Evolutionary conservation across 257 asterid genomes (phyloP), one percentile per base, ranked within the genome.

Genomic region (Solanum chmielewskii): DNA sequence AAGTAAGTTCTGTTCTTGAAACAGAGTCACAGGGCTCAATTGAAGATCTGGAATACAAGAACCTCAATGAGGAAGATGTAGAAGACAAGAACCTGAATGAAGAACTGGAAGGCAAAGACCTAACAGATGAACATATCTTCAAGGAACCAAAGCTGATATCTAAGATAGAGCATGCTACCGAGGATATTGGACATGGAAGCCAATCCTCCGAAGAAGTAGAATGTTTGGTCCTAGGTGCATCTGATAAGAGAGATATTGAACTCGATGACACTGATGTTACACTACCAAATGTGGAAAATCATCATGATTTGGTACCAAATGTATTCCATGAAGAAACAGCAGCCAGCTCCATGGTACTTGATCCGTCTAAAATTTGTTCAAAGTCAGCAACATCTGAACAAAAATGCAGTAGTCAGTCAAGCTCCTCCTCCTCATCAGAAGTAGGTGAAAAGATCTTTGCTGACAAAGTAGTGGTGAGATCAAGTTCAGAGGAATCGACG

Each of bases 1-100:
- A 95, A 89, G 94, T 87, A 85, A 93, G 96, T 89, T 95, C 96
- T 88, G 89, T 89, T 90, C 96, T 92, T 87, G 98, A 93, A 87
- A 91, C 95, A 6, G 98, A 93, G 73, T 95, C 99, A n/a, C 78
- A 91, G 64, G 91, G 88, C 82, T 95, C 96, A 56, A 92, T 87
- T 83, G 98, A 89, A 76, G 97, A 93, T 87, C 86, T 86, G 71
- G 98, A 92, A 78, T 92, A 88, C 25, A 88, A 70, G 83, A 90
- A 88, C 74, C 86, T 86, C 45, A 87, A 56, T 39, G 93, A 88
- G 73, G 95, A 84, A 86, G 92, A 90, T 78, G 44, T 25, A 70
- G 87, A 85, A 60, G 88, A 84, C 39, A 78, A 66, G 33, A 71
- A 73, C 37, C 47, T 37, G 39, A 37, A 21, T 86, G 85, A 86